These are phyloP conservation scores for Inonotus hispidus DNA, from an alignment of 1,284 basidiomycete species.

Conservation along the genomic window DNA sequence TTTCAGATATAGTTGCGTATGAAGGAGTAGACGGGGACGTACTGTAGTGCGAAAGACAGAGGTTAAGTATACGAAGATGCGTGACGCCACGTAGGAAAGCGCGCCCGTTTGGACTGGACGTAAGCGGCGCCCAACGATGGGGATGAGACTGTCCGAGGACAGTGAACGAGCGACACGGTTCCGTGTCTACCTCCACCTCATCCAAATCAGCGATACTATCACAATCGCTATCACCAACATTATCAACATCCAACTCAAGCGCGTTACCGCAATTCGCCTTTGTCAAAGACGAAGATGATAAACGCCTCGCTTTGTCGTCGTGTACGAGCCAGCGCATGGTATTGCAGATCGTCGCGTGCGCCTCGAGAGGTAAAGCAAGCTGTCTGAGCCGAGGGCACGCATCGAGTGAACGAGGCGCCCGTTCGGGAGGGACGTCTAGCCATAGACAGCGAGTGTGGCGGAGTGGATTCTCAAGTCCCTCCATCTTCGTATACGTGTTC, in stretches of 20 bases:
- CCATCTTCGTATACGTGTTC: background rate
- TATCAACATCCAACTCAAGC: background rate
- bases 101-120: conserved; percentile 7
- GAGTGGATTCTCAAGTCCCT: conserved; percentile 5
- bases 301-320: background rate
- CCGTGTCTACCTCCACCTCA: background rate
- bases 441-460: conserved; percentile 14
- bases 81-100: conserved; percentile 17
- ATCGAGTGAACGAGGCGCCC: conserved; percentile 13
- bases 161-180: conserved; percentile 17
- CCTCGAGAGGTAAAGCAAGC: conserved; percentile 16
- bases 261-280: background rate
- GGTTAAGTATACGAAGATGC: conserved; percentile 17
- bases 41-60: conserved; percentile 20
- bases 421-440: conserved; percentile 14
- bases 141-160: conserved; percentile 19
- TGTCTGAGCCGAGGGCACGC: conserved; percentile 14
- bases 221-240: background rate
- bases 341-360: conserved; percentile 12
- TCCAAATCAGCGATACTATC: background rate
- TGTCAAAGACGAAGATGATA: background rate
- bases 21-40: background rate
- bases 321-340: conserved; percentile 2
- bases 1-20: background rate
- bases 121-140: conserved; percentile 17